phyloP scores from a whole-genome alignment of 1,139 yeast genomes.

The Pichia sp. region DNA sequence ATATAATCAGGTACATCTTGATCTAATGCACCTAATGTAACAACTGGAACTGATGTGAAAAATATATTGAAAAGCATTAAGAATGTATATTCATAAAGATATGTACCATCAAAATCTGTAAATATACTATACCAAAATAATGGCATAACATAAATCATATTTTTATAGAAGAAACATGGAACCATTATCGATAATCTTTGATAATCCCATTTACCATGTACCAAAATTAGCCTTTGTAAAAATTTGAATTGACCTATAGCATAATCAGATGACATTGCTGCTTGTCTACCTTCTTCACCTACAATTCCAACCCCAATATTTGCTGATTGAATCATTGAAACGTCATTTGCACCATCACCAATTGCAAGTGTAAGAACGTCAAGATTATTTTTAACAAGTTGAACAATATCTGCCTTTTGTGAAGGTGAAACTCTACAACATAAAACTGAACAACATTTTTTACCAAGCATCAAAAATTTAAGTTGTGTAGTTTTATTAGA shows the following conservation, averaged over 20 bases:
- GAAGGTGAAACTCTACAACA: conserved; percentile 64
- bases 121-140: conserved; percentile 58
- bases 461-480: conserved; percentile 49
- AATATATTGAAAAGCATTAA: conserved; percentile 62
- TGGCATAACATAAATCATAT: conserved; percentile 53
- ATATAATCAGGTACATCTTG: conserved; percentile 56
- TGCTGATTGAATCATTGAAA: conserved; percentile 63
- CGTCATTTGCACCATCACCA: conserved; percentile 66
- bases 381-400: conserved; percentile 42
- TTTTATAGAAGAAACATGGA: conserved; percentile 58
- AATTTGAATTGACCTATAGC: conserved; percentile 59
- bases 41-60: conserved; percentile 56
- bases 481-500: conserved; percentile 23
- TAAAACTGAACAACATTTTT: conserved; percentile 52
- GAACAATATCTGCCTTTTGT: conserved; percentile 54
- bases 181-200: conserved; percentile 58
- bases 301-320: conserved; percentile 63
- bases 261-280: conserved; percentile 61
- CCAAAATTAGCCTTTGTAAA: conserved; percentile 45
- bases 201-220: conserved; percentile 62
- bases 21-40: conserved; percentile 51
- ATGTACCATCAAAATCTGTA: conserved; percentile 53
- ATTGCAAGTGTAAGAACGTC: conserved; percentile 56
- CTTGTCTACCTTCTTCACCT: conserved; percentile 64
- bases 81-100: conserved; percentile 53